Evolutionary conservation across 2,329 filamentous ascomycete species (phyloP).

Genomic region (Talaromyces pinophilus): DNA sequence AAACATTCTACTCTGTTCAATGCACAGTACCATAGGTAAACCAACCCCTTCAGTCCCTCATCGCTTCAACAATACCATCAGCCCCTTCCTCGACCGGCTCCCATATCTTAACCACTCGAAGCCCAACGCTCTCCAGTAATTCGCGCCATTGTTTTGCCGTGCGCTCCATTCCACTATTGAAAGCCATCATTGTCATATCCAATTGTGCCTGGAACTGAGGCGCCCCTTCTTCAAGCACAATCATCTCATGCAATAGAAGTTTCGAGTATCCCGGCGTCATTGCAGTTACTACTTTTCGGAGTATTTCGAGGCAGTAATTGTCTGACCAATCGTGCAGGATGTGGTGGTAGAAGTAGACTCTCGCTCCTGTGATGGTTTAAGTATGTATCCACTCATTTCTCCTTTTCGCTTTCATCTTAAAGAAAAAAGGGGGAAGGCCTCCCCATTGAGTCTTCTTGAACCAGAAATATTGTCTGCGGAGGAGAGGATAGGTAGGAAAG

Average conservation of each 20-base stretch:
- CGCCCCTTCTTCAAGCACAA: slow-evolving; percentile 39
- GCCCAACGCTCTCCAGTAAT: slow-evolving; percentile 25
- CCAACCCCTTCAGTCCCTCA: neutral
- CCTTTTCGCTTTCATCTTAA: neutral
- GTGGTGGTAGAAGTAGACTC: slow-evolving; percentile 29
- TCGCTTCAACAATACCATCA: slow-evolving; percentile 10
- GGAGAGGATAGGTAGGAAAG: slow-evolving; percentile 73
- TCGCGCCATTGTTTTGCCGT: slow-evolving; percentile 2
- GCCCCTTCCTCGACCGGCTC: slow-evolving; percentile 6
- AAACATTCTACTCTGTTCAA: neutral
- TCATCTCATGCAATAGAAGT: slow-evolving; percentile 49
- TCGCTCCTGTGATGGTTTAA: neutral
- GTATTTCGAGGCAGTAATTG: slow-evolving; percentile 24
- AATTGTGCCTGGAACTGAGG: slow-evolving; percentile 25
- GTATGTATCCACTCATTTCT: neutral
- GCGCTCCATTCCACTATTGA: slow-evolving; percentile 4
- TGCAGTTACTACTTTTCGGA: slow-evolving; percentile 33
- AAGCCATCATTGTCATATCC: slow-evolving; percentile 19
- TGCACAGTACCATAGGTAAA: neutral
- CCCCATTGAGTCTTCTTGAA: slow-evolving; percentile 90
- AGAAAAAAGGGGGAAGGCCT: slow-evolving; percentile 36
- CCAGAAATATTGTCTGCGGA: slow-evolving; percentile 90
- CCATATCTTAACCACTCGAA: slow-evolving; percentile 30
- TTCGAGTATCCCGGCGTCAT: slow-evolving; percentile 36
- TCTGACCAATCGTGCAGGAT: slow-evolving; percentile 32